Evolutionary conservation across 176 grass and related monocot genomes (phyloP), one percentile per base, ranked within the genome.

Genomic region (Triticum timopheevii): DNA sequence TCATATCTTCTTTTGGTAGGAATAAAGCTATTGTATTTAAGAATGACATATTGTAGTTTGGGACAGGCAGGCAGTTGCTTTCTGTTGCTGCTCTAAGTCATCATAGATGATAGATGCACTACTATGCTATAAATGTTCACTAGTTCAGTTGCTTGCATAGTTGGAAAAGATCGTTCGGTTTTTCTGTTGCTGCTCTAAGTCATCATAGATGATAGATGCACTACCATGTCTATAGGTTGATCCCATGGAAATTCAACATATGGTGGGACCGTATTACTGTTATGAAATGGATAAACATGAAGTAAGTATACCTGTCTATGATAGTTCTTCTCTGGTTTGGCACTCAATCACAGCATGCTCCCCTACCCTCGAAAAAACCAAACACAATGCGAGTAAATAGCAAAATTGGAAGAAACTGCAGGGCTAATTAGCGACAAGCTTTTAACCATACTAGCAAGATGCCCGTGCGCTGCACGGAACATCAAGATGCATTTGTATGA

Each of bases 61-160:
- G 70, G 80, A 62, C 15, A 54, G 61, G 50, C 31, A 65, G 7
- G 58, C 31, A 73, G 56, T 87, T 82, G 65, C 42, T 73, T 86
- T 82, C n/a, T 65, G n/a, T 64, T 82, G 78, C 50, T 56, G 71
- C 40, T 65, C 67, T 15, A 85, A 28, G 49, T 44, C 64, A 38
- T 84, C 64, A 77, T 81, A 65, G 67, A 80, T 84, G 84, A 71
- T 81, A 79, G 66, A 80, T 84, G 80, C 28, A 85, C 73, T n/a
- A 6, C 20, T 63, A 67, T 85, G 47, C 33, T 58, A 36, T 79
- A 78, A 78, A 42, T 16, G 83, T 77, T 66, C 20, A 77, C 30
- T 67, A 80, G 68, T 38, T 28, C 47, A 68, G 38, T 81, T 87
- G 47, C 81, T 80, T 87, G 69, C 38, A 40, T 70, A 87, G 36